Evolutionary conservation across 768 basidiomycete genomes (phyloP), one percentile per base, ranked within the genome.

Genomic region (Trametes cubensis): DNA sequence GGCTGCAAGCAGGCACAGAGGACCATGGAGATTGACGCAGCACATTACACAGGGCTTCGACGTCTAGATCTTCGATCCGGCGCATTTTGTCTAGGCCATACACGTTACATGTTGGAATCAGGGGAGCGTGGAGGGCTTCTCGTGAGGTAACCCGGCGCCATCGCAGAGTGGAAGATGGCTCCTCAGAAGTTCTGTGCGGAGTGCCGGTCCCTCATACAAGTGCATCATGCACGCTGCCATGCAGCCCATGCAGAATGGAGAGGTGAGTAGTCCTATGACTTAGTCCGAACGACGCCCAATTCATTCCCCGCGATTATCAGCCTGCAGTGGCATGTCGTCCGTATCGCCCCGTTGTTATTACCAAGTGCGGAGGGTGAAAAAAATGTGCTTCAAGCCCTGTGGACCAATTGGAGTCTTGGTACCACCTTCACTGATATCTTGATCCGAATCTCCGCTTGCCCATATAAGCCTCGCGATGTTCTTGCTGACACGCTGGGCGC

Each of bases 381-480:
- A 42, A 21, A n/a, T 17, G 34, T 34, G 51, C 30, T 45, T 18
- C 46, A 38, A 41, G 17, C 25, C 48, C 39, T 45, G 50, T 47
- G 55, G 53, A 30, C 53, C 58, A 50, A 60, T 63, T 54, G 28
- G 55, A 23, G 57, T 14, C 46, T 45, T 44, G 23, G 28, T 20
- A 49, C 45, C 49, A 56, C 23, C 63, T 45, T 65, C 46, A 49
- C 49, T 52, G 63, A 62, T 64, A 58, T 65, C 61, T 57, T 61
- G 62, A 68, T 68, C 55, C 47, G 62, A 55, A 68, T 68, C 64
- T 68, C 64, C 67, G 67, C 57, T 46, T n/a, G 46, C 39, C 45
- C 59, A 44, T 67, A 57, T 58, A 63, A 68, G 56, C 45, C 57
- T 40, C 21, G 57, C 42, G 53, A 28, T 54, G 28, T 55, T 42